Percentiles rank a stretch among this genome's conserved stretches.
Conservation (phyloP, 495 filamentous ascomycete genomes). For the Aspergillus ellipticus region DNA sequence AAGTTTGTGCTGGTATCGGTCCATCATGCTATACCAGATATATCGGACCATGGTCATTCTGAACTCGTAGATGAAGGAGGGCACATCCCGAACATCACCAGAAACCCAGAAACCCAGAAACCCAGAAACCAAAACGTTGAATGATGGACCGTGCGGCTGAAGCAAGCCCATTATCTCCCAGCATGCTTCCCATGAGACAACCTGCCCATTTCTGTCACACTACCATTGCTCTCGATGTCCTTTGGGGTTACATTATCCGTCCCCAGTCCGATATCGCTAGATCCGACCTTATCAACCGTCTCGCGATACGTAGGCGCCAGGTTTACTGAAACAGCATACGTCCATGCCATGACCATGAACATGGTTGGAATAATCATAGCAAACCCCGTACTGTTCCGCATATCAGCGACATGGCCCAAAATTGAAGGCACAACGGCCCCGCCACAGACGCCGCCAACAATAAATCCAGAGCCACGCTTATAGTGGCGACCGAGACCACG, state of each 20-base stretch:
- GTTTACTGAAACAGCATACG: conserved; percentile 60
- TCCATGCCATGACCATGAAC: conserved; percentile 53
- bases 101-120: not conserved
- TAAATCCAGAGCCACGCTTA: conserved; percentile 54
- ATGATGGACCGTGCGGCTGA: not conserved
- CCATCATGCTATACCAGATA: not conserved
- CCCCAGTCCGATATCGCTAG: conserved; percentile 49
- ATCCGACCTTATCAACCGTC: conserved; percentile 57
- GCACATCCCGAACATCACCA: not conserved
- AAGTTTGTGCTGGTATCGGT: not conserved
- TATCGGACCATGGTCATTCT: not conserved
- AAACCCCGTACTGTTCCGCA: conserved; percentile 43
- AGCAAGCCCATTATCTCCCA: conserved; percentile 9
- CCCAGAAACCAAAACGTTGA: not conserved
- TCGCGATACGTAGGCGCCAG: conserved; percentile 57
- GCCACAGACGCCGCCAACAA: conserved; percentile 56
- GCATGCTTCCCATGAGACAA: conserved; percentile 2
- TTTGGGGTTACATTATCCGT: conserved; percentile 11
- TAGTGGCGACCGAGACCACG: conserved; percentile 57
- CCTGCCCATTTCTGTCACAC: conserved; percentile 10
- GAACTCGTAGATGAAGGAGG: not conserved
- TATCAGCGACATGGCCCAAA: conserved; percentile 47
- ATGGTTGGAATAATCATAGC: conserved; percentile 56
- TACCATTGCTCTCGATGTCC: conserved; percentile 27
- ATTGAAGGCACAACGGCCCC: conserved; percentile 52